These are phyloP conservation scores for Obelidium mucronatum DNA, from an alignment of 192 early-diverging fungal species.

Conservation along the genomic window DNA sequence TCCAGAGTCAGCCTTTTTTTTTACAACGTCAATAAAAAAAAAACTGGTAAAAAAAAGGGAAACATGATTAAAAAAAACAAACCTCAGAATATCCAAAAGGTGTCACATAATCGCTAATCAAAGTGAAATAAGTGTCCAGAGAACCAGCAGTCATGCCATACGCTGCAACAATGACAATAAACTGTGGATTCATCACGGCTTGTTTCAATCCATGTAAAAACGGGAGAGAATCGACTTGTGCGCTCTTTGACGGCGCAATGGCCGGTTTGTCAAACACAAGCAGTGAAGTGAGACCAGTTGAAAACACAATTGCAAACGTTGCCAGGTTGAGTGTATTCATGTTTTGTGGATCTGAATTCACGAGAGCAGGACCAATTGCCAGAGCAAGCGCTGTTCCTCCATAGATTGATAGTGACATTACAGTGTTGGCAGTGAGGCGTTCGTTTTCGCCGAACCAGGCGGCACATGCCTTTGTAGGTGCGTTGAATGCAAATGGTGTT, in stretches of 20 bases:
- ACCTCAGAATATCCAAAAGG: constrained; percentile 42
- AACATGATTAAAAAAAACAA: neutral
- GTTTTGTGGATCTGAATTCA: constrained; percentile 4
- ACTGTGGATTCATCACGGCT: constrained; percentile 25
- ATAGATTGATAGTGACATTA: constrained; percentile 31
- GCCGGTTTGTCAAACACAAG: constrained; percentile 23
- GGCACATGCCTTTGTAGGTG: constrained; percentile 25
- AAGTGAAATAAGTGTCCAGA: constrained; percentile 41
- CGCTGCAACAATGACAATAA: constrained; percentile 24
- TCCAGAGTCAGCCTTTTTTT: constrained; percentile 52
- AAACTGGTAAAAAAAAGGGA: neutral
- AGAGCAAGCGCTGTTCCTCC: constrained; percentile 24
- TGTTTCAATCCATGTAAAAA: constrained; percentile 33
- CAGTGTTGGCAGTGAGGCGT: constrained; percentile 41
- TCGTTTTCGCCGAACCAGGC: constrained; percentile 41
- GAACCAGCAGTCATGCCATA: constrained; percentile 26
- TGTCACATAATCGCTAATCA: constrained; percentile 42
- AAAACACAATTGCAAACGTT: constrained; percentile 8
- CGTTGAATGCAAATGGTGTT: constrained; percentile 30
- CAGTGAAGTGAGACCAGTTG: constrained; percentile 9
- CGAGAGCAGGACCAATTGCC: constrained; percentile 14
- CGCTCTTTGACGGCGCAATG: constrained; percentile 13
- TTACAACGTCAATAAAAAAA: neutral
- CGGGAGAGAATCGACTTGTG: constrained; percentile 13
- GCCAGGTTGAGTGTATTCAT: constrained; percentile 22